Evolutionary conservation across 306 rosid species (phyloP), one percentile per base, ranked within the genome.

Genomic region (Glycyrrhiza uralensis): DNA sequence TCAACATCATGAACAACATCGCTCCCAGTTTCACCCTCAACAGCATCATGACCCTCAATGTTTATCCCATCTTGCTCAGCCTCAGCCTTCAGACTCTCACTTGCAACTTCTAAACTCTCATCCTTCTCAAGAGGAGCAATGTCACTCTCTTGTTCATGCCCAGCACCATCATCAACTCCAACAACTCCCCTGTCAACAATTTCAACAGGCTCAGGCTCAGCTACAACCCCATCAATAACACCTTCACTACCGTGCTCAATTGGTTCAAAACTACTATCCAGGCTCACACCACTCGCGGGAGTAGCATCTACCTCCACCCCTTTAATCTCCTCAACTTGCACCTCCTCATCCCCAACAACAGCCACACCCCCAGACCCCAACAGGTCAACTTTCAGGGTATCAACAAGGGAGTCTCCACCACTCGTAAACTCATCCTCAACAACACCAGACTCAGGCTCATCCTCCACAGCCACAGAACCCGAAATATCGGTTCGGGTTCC

Each of bases 191-290:
- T 23, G 63, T 42, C 75, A 74, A 19, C 64, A 42, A 36, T 76
- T 36, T 42, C 57, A 35, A 44, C 77, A 76, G 68, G 39, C 46
- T 80, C 54, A 10, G 59, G 14, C 55, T 70, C 30, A 33, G 3
- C 54, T 22, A 38, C 41, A 58, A 18, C 68, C 2, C 17, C 19
- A 39, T 19, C 61, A 35, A n/a, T 39, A 58, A 29, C 32, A 8
- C 24, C 46, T 29, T 19, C 29, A 38, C 18, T 15, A 19, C 7
- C 61, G 14, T 9, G 7, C 36, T 81, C 63, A 69, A 79, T 80
- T 4, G 82, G 62, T 51, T 65, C 87, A 77, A 84, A 71, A 54
- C 75, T 85, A 77, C 85, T 84, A 30, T 83, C 96, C 71, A 90
- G 51, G 35, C 62, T 76, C 47, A 80, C 75, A 1, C 56, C 77